Evolutionary conservation across 164 flowering plant species (phyloP), one percentile per base, ranked within the genome.

Genomic region (Nymphaea colorata): DNA sequence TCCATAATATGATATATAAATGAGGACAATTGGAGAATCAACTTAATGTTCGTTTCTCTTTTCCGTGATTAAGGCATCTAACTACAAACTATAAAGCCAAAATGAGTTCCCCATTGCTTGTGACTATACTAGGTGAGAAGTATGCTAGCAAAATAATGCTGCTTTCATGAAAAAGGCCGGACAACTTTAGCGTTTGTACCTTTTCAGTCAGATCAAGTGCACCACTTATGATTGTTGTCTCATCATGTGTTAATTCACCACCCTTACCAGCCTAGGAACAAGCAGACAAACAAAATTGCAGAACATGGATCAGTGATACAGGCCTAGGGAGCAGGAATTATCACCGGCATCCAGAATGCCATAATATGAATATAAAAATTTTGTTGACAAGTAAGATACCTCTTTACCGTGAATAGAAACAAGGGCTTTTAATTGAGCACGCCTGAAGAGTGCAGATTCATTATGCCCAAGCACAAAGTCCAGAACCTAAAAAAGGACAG

Each of bases 191-290:
- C 36, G 36, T 18, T 60, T 36, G 5, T 84, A 94, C 99, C 98
- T 94, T 94, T 74, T 83, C 91, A 64, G 98, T 91, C 72, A 94
- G 81, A 81, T 94, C 99, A 14, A 94, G 82, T n/a, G 99, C 99
- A 60, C 99, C 99, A 82, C 96, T 94, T 61, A 94, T 94, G 67
- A 94, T 94, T 62, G 96, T 91, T 45, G 98, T 89, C 82, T 94
- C 99, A 73, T 94, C 99, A 79, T 91, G 98, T 5, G 99, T 90
- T 55, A 94, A 96, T 75, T 94, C 99, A 70, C 99, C 99, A 10
- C 99, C 99, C 67, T 90, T 90, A 36, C 99, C 99, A 73, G 90
- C 99, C 99, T 94, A 70, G 71, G 61, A 65, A 55, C 4, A 17
- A 11, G 12, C 16, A 12, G n/a, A 51, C 41, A 61, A 55, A 17